Base-by-base conservation (phyloP, 306 rosid genomes). In the Malus fusca region DNA sequence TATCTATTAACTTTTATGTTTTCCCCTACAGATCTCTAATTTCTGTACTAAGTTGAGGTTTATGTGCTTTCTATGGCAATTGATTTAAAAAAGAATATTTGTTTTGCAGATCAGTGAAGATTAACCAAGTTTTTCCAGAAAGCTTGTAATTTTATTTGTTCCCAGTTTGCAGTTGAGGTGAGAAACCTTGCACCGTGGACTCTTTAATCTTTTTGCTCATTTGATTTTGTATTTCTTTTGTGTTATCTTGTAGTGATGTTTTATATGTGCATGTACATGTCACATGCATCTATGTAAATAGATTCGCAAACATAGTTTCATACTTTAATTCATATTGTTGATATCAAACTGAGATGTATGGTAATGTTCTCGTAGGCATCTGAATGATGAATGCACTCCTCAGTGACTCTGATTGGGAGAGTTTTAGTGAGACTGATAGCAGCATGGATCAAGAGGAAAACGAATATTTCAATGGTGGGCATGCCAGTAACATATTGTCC, bases 401-500 rank as follows among this genome's bases (percentile, higher is more conserved):
- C 51, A 82, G 87, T 77, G 97, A 90, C 83, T 92, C 90, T 48
- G 96, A 88, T 61, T 96, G 96, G 93, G 99, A 96, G 75, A 83
- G 79, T 83, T 83, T 79, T 25, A 95, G 97, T 78, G 96, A 90
- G 75, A 85, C 92, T 81, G 88, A 89, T 82, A 82, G 96, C 78
- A 71, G 84, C 66, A 97, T 88, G 51, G 96, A 95, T 84, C 96
- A 87, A 82, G 97, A 88, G 85, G 96, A 88, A 82, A 76, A 73
- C 19, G 91, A 95, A 69, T 83, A 68, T 77, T 79, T 74, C 22
- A 92, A 82, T 77, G 85, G 88, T 4, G 98, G 97, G 60, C 96
- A 92, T 79, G 97, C 99, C 71, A 85, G 64, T 75, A 89, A 87
- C 92, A 88, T 96, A 75, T 87, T 96, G 69, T 89, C 97, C 58